phyloP scores from a whole-genome alignment of 108 stramenopile genomes.

The Fragilaria crotonensis region DNA sequence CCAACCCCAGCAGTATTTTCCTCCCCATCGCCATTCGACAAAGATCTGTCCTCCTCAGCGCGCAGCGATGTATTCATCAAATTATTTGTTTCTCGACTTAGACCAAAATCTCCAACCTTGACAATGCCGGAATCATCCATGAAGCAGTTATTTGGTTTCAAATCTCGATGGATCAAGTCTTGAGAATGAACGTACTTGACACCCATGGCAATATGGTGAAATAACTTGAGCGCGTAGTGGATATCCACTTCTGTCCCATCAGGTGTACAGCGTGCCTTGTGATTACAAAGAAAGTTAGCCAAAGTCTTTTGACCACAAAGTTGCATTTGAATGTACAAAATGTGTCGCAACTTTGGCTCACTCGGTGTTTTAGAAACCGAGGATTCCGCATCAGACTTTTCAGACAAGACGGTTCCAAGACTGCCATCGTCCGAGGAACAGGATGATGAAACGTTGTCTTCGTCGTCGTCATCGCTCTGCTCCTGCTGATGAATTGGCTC shows the following conservation, averaged over 20 bases:
- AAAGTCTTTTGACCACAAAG: constrained; percentile 87
- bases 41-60: constrained; percentile 1
- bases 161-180: constrained; percentile 91
- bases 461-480: too few species aligned
- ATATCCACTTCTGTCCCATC: constrained; percentile 43
- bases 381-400: too few species aligned
- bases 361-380: too few species aligned
- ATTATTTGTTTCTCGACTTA: constrained; percentile 75
- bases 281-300: constrained; percentile 63
- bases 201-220: constrained; percentile 82
- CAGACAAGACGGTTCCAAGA: too few species aligned
- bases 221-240: constrained; percentile 67
- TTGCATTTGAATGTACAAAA: constrained; percentile 97
- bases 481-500: not conserved
- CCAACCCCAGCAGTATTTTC: constrained; percentile 90
- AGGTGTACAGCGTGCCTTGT: constrained; percentile 42
- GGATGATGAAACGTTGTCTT: too few species aligned
- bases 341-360: too few species aligned
- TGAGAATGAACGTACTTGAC: constrained; percentile 83
- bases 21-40: constrained; percentile 5
- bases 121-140: constrained; percentile 72
- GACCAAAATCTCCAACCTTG: constrained; percentile 85
- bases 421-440: too few species aligned
- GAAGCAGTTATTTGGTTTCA: constrained; percentile 90
- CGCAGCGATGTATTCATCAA: too few species aligned